Evolutionary conservation across 352 stramenopile species (phyloP).

Genomic region (Pythium pyrilobum): DNA sequence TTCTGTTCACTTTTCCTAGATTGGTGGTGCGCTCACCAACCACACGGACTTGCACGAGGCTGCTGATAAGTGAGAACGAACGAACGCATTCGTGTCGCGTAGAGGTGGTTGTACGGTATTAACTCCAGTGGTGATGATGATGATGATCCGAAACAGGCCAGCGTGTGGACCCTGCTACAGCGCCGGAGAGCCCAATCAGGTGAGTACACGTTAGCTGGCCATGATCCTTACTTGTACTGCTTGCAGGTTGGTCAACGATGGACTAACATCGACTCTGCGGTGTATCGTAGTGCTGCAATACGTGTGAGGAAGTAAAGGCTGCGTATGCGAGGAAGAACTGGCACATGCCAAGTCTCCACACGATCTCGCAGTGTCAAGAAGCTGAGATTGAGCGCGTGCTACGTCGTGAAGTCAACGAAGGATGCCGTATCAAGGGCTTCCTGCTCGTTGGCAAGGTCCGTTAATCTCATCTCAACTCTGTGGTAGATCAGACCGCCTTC

Average conservation of each 20-base stretch:
- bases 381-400: slow-evolving; percentile 71
- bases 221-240: not conserved
- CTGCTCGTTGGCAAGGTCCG: slow-evolving; percentile 71
- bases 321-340: slow-evolving; percentile 67
- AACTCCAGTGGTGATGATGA: not conserved
- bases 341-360: slow-evolving; percentile 79
- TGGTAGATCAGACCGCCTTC: too few species aligned
- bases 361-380: slow-evolving; percentile 70
- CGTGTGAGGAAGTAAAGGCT: slow-evolving; percentile 34
- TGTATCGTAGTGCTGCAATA: slow-evolving; percentile 28
- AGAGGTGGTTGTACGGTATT: too few species aligned
- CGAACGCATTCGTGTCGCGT: too few species aligned
- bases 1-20: slow-evolving; percentile 22
- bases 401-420: slow-evolving; percentile 67
- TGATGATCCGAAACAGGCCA: too few species aligned
- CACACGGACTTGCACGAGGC: slow-evolving; percentile 53
- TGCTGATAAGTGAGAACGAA: slow-evolving; percentile 48
- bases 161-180: slow-evolving; percentile 75
- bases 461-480: not conserved
- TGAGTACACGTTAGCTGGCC: slow-evolving; percentile 10
- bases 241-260: not conserved
- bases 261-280: not conserved
- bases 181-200: slow-evolving; percentile 51
- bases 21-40: slow-evolving; percentile 68
- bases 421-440: slow-evolving; percentile 69